phyloP scores from a whole-genome alignment of 495 filamentous ascomycete species.

The Venustampulla echinocandica region DNA sequence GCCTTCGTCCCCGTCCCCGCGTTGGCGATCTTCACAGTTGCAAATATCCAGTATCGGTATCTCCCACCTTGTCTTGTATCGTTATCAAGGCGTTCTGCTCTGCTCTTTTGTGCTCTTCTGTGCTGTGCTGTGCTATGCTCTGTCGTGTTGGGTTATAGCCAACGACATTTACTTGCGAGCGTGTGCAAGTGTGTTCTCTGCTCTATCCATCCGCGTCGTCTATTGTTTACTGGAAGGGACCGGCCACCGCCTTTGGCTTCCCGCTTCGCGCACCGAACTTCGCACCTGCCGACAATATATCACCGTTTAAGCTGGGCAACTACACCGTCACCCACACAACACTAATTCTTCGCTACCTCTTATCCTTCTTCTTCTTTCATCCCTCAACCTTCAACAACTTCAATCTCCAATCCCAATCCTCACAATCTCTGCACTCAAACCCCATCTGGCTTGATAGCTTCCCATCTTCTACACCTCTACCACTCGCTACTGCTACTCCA shows the following conservation, averaged over 20 bases:
- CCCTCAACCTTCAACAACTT: conserved; percentile 4
- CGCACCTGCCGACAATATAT: conserved; percentile 16
- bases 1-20: conserved; percentile 1
- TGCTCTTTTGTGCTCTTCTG: no score
- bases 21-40: background rate
- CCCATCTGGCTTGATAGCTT: conserved; percentile 26
- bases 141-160: no score
- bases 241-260: no score
- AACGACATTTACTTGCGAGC: no score
- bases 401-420: conserved; percentile 13
- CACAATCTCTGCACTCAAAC: conserved; percentile 22
- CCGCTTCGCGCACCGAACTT: background rate
- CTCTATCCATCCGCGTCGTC: no score
- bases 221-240: no score
- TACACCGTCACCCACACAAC: conserved; percentile 14
- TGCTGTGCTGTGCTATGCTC: no score
- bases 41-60: conserved; percentile 6
- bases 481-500: conserved; percentile 20
- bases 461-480: conserved; percentile 23
- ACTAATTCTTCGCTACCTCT: conserved; percentile 13
- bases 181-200: no score
- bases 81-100: no score
- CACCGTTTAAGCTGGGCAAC: conserved; percentile 16
- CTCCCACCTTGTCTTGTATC: conserved; percentile 4
- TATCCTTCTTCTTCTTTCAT: conserved; percentile 18